phyloP scores from a whole-genome alignment of 768 basidiomycete species.

The Phanerochaete carnosa region DNA sequence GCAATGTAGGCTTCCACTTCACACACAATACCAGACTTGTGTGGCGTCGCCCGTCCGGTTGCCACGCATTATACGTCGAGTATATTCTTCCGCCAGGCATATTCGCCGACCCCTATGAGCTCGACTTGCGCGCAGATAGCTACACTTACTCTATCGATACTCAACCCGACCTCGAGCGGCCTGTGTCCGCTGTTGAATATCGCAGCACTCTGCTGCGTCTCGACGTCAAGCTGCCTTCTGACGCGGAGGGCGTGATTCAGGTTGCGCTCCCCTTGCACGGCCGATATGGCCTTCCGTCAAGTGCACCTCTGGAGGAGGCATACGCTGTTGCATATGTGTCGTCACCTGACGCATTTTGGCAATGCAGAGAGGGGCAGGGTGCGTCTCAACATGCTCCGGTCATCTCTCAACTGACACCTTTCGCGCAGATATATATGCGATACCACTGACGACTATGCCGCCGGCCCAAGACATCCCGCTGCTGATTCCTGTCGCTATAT shows the following conservation, averaged over 20 bases:
- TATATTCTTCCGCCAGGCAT: constrained; percentile 36
- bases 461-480: constrained; percentile 15
- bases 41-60: neutral
- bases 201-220: constrained; percentile 28
- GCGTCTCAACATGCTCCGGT: constrained; percentile 2
- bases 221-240: constrained; percentile 16
- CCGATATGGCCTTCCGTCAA: constrained; percentile 32
- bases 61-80: constrained; percentile 31
- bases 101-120: constrained; percentile 45
- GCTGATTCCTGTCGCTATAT: constrained; percentile 32
- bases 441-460: neutral
- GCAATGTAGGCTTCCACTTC: constrained; percentile 24
- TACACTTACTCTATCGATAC: constrained; percentile 35
- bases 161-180: constrained; percentile 40
- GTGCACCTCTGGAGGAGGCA: constrained; percentile 4
- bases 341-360: constrained; percentile 31
- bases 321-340: constrained; percentile 22
- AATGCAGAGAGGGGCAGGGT: constrained; percentile 26
- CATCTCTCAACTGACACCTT: constrained; percentile 2
- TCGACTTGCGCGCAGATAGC: constrained; percentile 24
- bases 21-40: constrained; percentile 13
- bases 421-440: constrained; percentile 1
- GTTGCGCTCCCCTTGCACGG: constrained; percentile 42
- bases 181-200: constrained; percentile 33
- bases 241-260: constrained; percentile 6